Evolutionary conservation across 2,329 filamentous ascomycete genomes (phyloP), one percentile per base, ranked within the genome.

Genomic region (Huntiella moniliformis): DNA sequence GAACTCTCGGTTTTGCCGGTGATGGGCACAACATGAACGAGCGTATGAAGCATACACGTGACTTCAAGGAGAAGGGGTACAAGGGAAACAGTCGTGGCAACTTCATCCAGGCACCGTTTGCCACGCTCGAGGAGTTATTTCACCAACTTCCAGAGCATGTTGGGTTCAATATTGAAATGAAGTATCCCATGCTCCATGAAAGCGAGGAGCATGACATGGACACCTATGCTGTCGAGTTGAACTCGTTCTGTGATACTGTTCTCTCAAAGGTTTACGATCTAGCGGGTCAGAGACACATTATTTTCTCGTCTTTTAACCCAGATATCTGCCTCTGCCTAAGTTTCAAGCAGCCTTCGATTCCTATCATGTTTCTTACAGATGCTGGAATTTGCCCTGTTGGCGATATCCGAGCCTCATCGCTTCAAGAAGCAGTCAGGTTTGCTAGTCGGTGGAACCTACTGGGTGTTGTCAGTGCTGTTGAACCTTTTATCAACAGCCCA

Each of bases 131-230:
- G 60, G 85, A 95, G 51, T 77, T 96, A 58, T 95, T 98, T 64
- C 73, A 74, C 55, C 79, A 87, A 57, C 66, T 98, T 0, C 85
- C 86, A 0, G 73, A 81, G 51, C 70, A 74, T 11, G 82, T 93
- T 16, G 87, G 91, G 11, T 98, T 98, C 71, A 96, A 98, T 62
- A 93, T 98, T 54, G 91, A 98, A 66, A 82, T 98, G 73, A 96
- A 98, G 63, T 98, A 98, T 58, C 91, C 91, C 4, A 96, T 96
- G 87, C 74, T 98, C 37, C 81, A 88, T 59, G 92, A 98, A 67
- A 84, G 77, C 49, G 85, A 95, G 60, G 83, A 92, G 59, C 82
- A 95, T 53, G 85, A 93, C 54, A 95, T 96, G 86, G 88, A 95
- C 59, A 82, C 83, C 3, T 94, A 94, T 57, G 87, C 85, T 0